Evolutionary conservation across 495 filamentous ascomycete species (phyloP), one percentile per base, ranked within the genome.

Genomic region (Aspergillus incahuasiensis): DNA sequence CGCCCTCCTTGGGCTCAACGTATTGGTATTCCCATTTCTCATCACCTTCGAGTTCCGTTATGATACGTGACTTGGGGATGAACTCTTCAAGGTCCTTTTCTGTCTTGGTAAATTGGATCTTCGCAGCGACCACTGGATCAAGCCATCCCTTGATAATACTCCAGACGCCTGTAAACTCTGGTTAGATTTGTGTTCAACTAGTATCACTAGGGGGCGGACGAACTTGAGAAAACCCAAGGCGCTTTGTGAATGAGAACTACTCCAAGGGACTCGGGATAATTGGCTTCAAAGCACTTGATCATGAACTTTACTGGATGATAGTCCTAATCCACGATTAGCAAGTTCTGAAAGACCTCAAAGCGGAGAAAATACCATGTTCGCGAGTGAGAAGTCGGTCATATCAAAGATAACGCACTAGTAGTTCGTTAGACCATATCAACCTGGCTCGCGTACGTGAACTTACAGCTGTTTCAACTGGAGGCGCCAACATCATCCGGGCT

Each of bases 271-370:
- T 97, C 95, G 22, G 95, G 94, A 66, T 97, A 98, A 71, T 98
- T 97, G 48, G 94, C 95, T 74, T 97, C 95, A 68, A 98, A 98
- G 72, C 91, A 96, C 74, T 96, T 96, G 75, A 97, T 97, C 83
- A 98, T 95, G 77, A 97, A 97, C 64, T 92, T 97, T 21, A 98
- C 90, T 0, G 94, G 94, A 0, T 89, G 82, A 66, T 97, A 97
- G 66, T 98, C 94, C 89, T 91, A 38, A 11, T 12, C 25, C 2
- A 39, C 40, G 4, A 30, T 70, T 45, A 70, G 61, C 38, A 57
- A 24, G 18, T 6, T 35, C 7, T n/a, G 18, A 21, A 12, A 12
- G 11, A 3, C 15, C 1, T 21, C 40, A 18, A 6, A 40, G 25
- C 13, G 34, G 6, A 9, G 49, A 8, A 51, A 76, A 66, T 75